Evolutionary conservation across 2,329 filamentous ascomycete species (phyloP).

Genomic region (Ilyonectria robusta): DNA sequence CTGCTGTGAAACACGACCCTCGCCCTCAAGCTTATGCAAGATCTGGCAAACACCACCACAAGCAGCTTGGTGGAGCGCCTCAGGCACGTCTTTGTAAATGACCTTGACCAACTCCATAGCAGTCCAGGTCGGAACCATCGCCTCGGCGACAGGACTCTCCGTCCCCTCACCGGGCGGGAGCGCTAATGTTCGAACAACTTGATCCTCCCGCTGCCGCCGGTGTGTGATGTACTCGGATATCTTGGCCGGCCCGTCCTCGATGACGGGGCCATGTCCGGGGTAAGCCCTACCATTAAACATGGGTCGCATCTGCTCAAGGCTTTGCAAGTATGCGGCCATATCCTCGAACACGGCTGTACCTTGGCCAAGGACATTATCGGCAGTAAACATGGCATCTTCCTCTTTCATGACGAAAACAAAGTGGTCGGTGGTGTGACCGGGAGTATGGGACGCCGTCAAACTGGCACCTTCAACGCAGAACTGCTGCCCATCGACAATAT

Average conservation of each 20-base stretch:
- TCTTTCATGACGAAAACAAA: conserved; percentile 83
- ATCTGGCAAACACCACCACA: conserved; percentile 84
- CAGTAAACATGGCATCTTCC: conserved; percentile 88
- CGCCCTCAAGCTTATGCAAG: conserved; percentile 81
- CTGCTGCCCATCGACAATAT: conserved; percentile 64
- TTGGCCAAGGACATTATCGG: conserved; percentile 89
- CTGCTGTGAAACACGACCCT: conserved; percentile 73
- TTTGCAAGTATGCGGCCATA: conserved; percentile 76
- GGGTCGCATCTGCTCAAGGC: conserved; percentile 77
- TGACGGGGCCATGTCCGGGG: conserved; percentile 87
- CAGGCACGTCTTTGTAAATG: conserved; percentile 86
- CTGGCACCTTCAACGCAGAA: conserved; percentile 75
- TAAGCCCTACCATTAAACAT: conserved; percentile 81
- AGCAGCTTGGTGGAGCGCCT: conserved; percentile 82
- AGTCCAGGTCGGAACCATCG: conserved; percentile 66
- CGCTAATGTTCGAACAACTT: conserved; percentile 77
- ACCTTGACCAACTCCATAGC: conserved; percentile 88
- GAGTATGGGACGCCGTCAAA: conserved; percentile 72
- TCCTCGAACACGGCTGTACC: conserved; percentile 90
- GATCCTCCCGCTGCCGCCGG: conserved; percentile 82
- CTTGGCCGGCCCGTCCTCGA: conserved; percentile 79
- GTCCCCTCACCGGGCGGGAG: conserved; percentile 50
- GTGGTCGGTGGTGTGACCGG: conserved; percentile 86
- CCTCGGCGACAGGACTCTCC: conserved; percentile 45
- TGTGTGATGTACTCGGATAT: conserved; percentile 89